phyloP scores from a whole-genome alignment of 495 filamentous ascomycete genomes.

The Penicillium riverlandense region DNA sequence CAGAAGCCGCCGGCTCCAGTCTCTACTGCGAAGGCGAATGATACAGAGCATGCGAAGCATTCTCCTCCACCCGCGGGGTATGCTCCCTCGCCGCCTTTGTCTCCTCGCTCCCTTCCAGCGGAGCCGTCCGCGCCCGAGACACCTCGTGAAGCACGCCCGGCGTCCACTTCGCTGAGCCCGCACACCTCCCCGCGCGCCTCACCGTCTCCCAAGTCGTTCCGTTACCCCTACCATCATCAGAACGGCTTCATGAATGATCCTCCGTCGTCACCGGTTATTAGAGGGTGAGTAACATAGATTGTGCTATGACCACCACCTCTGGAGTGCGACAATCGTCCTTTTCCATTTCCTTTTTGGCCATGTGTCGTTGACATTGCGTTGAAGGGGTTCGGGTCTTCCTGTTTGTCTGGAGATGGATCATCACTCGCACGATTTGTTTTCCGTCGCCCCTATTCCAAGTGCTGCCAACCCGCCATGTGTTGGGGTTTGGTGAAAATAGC shows the following conservation, averaged over 20 bases:
- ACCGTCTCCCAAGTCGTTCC: constrained; percentile 30
- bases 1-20: constrained; percentile 2
- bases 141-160: constrained; percentile 9
- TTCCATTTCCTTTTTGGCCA: constrained; percentile 2
- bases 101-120: constrained; percentile 16
- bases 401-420: constrained; percentile 6
- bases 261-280: constrained; percentile 40
- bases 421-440: constrained; percentile 7
- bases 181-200: constrained; percentile 22
- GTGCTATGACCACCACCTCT: constrained; percentile 5
- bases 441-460: constrained; percentile 5
- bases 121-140: constrained; percentile 4
- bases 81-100: constrained; percentile 15
- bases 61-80: background rate
- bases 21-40: constrained; percentile 9
- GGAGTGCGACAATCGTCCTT: constrained; percentile 6
- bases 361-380: constrained; percentile 13
- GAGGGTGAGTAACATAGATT: constrained; percentile 26
- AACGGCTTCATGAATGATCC: constrained; percentile 36
- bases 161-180: constrained; percentile 14
- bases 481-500: constrained; percentile 5
- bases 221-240: constrained; percentile 35
- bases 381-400: constrained; percentile 14
- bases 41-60: constrained; percentile 8
- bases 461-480: constrained; percentile 10